phyloP scores from a whole-genome alignment of 1,284 basidiomycete genomes.

The Irpex sp. region DNA sequence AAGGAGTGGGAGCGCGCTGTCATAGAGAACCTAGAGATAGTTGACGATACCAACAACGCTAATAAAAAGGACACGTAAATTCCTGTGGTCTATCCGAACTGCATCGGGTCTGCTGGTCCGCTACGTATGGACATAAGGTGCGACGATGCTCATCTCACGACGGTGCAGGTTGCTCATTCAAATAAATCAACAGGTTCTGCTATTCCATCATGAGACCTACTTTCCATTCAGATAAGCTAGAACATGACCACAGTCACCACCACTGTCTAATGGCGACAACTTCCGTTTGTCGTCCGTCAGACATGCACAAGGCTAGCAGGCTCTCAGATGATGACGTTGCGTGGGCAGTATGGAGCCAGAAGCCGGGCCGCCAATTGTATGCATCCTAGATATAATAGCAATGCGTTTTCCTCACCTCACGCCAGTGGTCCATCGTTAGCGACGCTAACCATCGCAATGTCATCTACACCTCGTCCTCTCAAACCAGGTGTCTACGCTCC shows the following conservation, averaged over 20 bases:
- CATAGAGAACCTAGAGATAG: slow-evolving; percentile 54
- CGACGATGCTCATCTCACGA: background rate
- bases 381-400: background rate
- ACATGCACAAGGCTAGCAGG: background rate
- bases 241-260: background rate
- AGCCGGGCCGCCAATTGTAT: background rate
- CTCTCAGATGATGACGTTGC: background rate
- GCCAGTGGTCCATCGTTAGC: background rate
- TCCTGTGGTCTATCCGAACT: background rate
- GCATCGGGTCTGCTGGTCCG: too few relatives aligned
- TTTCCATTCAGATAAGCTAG: background rate
- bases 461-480: slow-evolving; percentile 46
- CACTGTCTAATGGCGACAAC: background rate
- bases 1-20: slow-evolving; percentile 71
- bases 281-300: background rate
- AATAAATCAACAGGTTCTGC: background rate
- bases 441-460: slow-evolving; percentile 10
- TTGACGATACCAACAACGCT: slow-evolving; percentile 32
- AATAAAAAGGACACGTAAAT: background rate
- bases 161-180: background rate
- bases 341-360: background rate
- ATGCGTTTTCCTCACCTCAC: background rate
- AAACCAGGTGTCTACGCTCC: slow-evolving; percentile 81
- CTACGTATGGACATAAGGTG: background rate
- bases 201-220: background rate